A percentile compares a stretch with the other conserved stretches of the same genome.
Conservation (phyloP, 192 early-diverging fungal genomes). For the Dissophora ornata region DNA sequence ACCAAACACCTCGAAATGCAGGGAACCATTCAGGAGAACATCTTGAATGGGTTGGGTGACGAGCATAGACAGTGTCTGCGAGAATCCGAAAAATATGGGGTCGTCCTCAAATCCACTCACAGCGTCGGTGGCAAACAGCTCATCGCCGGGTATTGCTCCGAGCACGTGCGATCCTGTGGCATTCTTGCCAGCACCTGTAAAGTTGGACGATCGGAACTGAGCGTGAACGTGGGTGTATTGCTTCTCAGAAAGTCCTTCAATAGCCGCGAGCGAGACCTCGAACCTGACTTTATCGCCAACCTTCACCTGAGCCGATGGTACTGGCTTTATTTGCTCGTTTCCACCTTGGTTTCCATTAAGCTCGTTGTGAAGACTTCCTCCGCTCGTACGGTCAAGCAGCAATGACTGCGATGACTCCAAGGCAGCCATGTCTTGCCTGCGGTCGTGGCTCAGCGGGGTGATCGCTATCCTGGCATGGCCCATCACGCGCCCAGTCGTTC, state of each 20-base stretch:
- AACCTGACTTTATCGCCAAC: constrained; percentile 69
- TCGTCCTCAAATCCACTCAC: constrained; percentile 64
- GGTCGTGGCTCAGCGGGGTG: constrained; percentile 46
- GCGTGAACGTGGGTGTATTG: constrained; percentile 78
- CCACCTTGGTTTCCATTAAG: neutral
- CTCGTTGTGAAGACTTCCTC: constrained; percentile 2
- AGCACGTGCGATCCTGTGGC: neutral
- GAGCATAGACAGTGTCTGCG: constrained; percentile 58
- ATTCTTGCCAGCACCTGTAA: constrained; percentile 51
- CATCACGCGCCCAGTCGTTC: constrained; percentile 55
- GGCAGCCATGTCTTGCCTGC: neutral
- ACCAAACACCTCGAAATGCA: constrained; percentile 68
- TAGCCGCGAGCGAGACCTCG: constrained; percentile 70
- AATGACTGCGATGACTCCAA: neutral
- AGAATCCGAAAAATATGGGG: constrained; percentile 64
- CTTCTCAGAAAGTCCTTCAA: constrained; percentile 70
- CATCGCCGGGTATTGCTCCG: constrained; percentile 43
- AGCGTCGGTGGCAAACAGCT: constrained; percentile 71
- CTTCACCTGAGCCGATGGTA: constrained; percentile 35
- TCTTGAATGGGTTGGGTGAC: constrained; percentile 54
- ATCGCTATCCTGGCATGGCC: constrained; percentile 56
- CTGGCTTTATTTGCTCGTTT: neutral
- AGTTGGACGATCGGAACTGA: constrained; percentile 74
- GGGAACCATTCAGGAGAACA: constrained; percentile 33
- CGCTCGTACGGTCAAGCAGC: neutral